phyloP scores from a whole-genome alignment of 805 yeast genomes.

The Vanderwaltozyma yarrowii region DNA sequence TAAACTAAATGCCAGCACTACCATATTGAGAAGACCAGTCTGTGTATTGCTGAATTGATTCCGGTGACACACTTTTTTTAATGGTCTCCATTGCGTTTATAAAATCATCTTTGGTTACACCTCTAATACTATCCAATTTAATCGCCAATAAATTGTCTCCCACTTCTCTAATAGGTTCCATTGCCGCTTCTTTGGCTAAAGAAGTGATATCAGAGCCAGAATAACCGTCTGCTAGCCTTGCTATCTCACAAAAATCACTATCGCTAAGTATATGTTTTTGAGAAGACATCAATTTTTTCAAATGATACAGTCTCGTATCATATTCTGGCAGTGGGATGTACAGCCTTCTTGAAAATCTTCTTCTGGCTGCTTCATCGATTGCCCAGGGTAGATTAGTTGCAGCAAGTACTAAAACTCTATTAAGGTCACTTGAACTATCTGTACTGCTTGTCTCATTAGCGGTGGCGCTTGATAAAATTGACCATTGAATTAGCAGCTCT shows the following conservation, averaged over 20 bases:
- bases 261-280: slow-evolving; percentile 61
- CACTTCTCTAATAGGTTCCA: slow-evolving; percentile 87
- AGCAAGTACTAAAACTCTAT: slow-evolving; percentile 79
- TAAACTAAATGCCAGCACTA: slow-evolving; percentile 52
- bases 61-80: slow-evolving; percentile 79
- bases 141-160: slow-evolving; percentile 73
- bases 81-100: slow-evolving; percentile 63
- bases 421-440: no score
- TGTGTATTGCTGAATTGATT: slow-evolving; percentile 69
- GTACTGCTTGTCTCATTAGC: no score
- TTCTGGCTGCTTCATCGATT: slow-evolving; percentile 92
- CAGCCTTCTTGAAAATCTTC: slow-evolving; percentile 86
- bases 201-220: slow-evolving; percentile 95
- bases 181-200: slow-evolving; percentile 93
- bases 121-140: slow-evolving; percentile 68
- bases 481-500: slow-evolving; percentile 93
- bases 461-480: slow-evolving; percentile 82
- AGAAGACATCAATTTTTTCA: slow-evolving; percentile 53
- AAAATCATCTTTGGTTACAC: slow-evolving; percentile 69
- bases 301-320: slow-evolving; percentile 69
- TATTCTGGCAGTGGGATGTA: slow-evolving; percentile 91
- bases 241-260: slow-evolving; percentile 49
- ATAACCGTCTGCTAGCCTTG: slow-evolving; percentile 66
- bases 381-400: slow-evolving; percentile 98
- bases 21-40: slow-evolving; percentile 87